Evolutionary conservation across 352 stramenopile genomes (phyloP).

Genomic region (Globisporangium ultimum): DNA sequence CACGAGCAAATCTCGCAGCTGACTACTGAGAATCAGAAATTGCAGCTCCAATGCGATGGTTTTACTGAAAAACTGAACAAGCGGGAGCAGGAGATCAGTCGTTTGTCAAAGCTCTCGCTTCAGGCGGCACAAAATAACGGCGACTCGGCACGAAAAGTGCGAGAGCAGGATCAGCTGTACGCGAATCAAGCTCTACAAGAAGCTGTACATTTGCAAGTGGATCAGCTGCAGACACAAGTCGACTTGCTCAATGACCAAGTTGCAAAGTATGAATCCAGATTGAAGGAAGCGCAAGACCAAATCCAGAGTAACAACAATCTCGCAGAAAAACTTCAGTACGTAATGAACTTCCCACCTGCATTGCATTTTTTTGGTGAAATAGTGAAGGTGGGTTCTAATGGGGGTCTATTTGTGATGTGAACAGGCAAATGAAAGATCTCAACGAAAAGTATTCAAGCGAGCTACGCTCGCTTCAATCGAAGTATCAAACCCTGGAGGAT

Average conservation of each 20-base stretch:
- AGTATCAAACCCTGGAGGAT: slow-evolving; percentile 49
- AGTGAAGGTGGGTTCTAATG: background rate
- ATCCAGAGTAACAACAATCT: slow-evolving; percentile 35
- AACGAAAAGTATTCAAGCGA: slow-evolving; percentile 54
- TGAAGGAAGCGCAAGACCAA: slow-evolving; percentile 60
- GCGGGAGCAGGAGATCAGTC: slow-evolving; percentile 68
- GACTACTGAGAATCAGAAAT: slow-evolving; percentile 40
- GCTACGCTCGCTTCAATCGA: slow-evolving; percentile 37
- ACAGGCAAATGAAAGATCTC: slow-evolving; percentile 39
- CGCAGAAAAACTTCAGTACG: slow-evolving; percentile 54
- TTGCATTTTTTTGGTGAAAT: background rate
- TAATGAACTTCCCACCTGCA: background rate
- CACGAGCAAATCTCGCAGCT: slow-evolving; percentile 45
- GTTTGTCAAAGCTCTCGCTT: slow-evolving; percentile 49
- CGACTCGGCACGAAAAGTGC: slow-evolving; percentile 23
- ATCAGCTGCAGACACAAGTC: slow-evolving; percentile 67
- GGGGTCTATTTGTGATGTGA: background rate
- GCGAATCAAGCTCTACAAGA: slow-evolving; percentile 33
- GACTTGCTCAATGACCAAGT: slow-evolving; percentile 80
- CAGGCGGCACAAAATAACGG: slow-evolving; percentile 24
- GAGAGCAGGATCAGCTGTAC: slow-evolving; percentile 31
- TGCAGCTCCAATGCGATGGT: slow-evolving; percentile 30
- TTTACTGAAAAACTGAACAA: slow-evolving; percentile 55
- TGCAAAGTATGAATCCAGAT: slow-evolving; percentile 71
- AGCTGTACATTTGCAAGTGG: slow-evolving; percentile 52